Evolutionary conservation across 2,329 filamentous ascomycete species (phyloP), one percentile per base, ranked within the genome.

Genomic region (Calycina herbarum): DNA sequence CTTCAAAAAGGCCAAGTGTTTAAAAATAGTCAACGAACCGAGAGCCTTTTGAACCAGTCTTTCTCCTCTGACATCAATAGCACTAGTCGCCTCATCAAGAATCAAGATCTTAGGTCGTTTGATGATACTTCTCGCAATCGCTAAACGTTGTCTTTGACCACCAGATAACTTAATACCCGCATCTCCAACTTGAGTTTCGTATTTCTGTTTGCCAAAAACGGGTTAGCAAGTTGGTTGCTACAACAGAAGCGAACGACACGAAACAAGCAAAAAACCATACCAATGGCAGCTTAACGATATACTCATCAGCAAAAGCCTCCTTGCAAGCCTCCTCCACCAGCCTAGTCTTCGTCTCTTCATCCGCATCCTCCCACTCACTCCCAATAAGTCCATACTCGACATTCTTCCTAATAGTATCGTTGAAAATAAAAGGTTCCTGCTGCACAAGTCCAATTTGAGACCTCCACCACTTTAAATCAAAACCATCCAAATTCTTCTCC

Each of bases 81-180:
- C 81, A 0, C 85, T 82, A 1, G 73, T 75, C 3, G 91, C 91
- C 76, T 94, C 90, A 72, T 95, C 90, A 7, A 95, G 83, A 7
- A 92, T 85, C 1, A 92, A 78, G 61, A 92, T 88, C 1, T 81
- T 80, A 0, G 91, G 91, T 67, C 89, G 82, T 65, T 89, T 86
- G 58, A 94, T 83, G 67, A 94, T 92, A 48, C 87, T 89, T 35
- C 91, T 83, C 0, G 0, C 89, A 87, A 65, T 93, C 1, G 91
- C 90, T 10, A 95, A 83, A 1, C 92, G 84, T 75, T 95, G 92
- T 11, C 90, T 84, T 74, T 96, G 92, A 0, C 92, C 92, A 15
- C 92, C 90, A 11, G 89, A 93, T 1, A 96, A 80, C 74, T 91
- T 92, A 59, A 90, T 89, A 4, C 92, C 92, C 33, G 85, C 85